A percentile compares a stretch with the other conserved stretches of the same genome.
Conservation (phyloP, 108 stramenopile genomes). For the Hondaea fermentalgiana region DNA sequence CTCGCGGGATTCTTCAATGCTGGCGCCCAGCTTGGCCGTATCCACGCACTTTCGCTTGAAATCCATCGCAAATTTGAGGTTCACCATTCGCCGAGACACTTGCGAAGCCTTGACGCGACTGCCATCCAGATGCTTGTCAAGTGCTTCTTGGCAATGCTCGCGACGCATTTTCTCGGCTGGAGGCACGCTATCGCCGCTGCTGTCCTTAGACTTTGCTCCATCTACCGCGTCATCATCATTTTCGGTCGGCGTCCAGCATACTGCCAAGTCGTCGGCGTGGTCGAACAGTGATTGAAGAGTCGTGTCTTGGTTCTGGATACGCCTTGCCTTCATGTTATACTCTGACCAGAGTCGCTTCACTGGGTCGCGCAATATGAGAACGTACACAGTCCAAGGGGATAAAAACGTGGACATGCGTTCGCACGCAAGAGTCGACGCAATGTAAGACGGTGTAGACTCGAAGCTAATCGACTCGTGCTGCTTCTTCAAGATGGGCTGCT, state of each 20-base stretch:
- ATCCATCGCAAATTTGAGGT: not conserved
- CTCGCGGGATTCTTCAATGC: not conserved
- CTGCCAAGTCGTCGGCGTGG: not conserved
- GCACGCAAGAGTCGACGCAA: not conserved
- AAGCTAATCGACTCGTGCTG: not conserved
- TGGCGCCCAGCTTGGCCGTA: not conserved
- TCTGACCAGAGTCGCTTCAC: conserved; percentile 5
- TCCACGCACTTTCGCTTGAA: not conserved
- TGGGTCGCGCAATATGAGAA: not conserved
- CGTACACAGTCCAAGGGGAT: not conserved
- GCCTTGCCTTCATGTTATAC: not conserved
- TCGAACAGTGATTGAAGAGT: not conserved
- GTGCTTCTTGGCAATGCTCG: not conserved
- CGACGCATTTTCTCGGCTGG: too few species aligned
- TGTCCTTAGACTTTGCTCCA: not conserved
- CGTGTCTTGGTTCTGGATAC: not conserved
- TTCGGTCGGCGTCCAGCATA: not conserved
- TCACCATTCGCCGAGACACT: not conserved
- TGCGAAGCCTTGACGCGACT: not conserved
- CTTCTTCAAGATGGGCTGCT: not conserved
- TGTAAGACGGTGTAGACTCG: not conserved
- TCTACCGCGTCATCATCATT: not conserved
- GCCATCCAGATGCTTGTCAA: not conserved
- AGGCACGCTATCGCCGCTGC: not conserved
- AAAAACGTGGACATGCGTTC: not conserved